Percentiles rank a stretch among this genome's conserved stretches.
These are phyloP conservation scores for Linnemannia exigua DNA, from an alignment of 192 early-diverging fungal genomes.

Conservation along the genomic window DNA sequence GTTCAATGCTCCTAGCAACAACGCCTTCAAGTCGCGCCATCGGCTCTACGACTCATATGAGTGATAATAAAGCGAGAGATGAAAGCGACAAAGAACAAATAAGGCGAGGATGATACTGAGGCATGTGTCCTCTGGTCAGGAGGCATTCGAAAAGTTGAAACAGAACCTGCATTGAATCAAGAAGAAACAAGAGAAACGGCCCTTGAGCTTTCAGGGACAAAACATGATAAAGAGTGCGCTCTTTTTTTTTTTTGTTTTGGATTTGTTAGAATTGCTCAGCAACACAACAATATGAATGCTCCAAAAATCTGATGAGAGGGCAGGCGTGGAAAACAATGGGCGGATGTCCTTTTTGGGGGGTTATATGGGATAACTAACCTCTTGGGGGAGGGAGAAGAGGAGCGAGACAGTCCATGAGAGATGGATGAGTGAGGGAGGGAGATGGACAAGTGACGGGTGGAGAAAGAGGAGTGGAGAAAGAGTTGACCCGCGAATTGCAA, in stretches of 20 bases:
- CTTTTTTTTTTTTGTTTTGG: not conserved
- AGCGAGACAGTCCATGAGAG: not conserved
- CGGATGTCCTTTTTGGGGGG: conserved; percentile 1
- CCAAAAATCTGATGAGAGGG: not conserved
- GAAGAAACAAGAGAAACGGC: not conserved
- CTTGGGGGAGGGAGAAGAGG: not conserved
- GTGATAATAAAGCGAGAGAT: no score
- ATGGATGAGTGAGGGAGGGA: not conserved
- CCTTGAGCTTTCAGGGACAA: not conserved
- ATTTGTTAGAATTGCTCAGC: not conserved
- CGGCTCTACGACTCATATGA: no score
- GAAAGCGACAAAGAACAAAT: no score
- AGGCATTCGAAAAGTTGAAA: not conserved
- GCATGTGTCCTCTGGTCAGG: no score
- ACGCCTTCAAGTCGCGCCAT: no score
- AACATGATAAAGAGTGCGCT: not conserved
- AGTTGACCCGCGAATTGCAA: not conserved
- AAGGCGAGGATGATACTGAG: no score
- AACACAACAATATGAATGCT: no score
- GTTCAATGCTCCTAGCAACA: no score
- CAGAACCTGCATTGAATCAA: not conserved
- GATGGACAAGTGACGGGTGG: not conserved
- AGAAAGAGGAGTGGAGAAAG: conserved; percentile 12
- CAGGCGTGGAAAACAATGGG: conserved; percentile 1
- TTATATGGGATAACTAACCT: not conserved